Evolutionary conservation across 192 early-diverging fungal species (phyloP).

Genomic region (Coemansia sp.): DNA sequence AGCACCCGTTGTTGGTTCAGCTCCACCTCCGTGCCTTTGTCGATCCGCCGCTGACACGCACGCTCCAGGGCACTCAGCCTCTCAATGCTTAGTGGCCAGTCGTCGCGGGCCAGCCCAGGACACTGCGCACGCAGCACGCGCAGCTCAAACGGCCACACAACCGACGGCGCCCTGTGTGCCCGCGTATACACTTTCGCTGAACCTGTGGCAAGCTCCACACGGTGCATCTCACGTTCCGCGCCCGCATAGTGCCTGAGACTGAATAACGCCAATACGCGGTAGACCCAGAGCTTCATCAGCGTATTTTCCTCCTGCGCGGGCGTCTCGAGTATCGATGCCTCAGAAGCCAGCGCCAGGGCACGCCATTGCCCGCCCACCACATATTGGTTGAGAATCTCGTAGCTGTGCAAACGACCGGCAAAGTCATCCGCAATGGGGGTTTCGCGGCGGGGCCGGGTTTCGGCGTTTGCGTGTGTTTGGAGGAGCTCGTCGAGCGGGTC

Average conservation of each 20-base stretch:
- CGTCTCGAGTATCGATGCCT: slow-evolving; percentile 21
- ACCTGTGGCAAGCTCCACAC: slow-evolving; percentile 11
- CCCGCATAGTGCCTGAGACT: background rate
- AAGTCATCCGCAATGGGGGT: slow-evolving; percentile 14
- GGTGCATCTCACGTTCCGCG: slow-evolving; percentile 21
- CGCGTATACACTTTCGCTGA: background rate
- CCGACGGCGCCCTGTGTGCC: background rate
- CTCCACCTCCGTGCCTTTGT: background rate
- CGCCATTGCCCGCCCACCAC: slow-evolving; percentile 40
- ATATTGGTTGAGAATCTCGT: slow-evolving; percentile 43
- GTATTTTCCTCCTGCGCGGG: background rate
- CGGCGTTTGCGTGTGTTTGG: slow-evolving; percentile 13
- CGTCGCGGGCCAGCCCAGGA: slow-evolving; percentile 9
- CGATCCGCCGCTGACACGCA: slow-evolving; percentile 14
- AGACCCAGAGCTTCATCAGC: slow-evolving; percentile 31
- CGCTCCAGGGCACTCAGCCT: slow-evolving; percentile 24
- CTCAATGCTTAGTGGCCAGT: slow-evolving; percentile 10
- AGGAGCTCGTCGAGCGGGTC: slow-evolving; percentile 34
- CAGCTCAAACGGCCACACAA: slow-evolving; percentile 45
- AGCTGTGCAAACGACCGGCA: slow-evolving; percentile 14
- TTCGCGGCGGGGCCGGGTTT: slow-evolving; percentile 28
- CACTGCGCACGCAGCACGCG: slow-evolving; percentile 31
- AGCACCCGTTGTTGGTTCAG: slow-evolving; percentile 16
- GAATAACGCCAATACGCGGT: slow-evolving; percentile 28
- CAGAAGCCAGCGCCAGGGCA: slow-evolving; percentile 27